Percentiles rank a stretch among this genome's conserved stretches.
phyloP scores from a whole-genome alignment of 441 rosid genomes.

The Adansonia grandidieri region DNA sequence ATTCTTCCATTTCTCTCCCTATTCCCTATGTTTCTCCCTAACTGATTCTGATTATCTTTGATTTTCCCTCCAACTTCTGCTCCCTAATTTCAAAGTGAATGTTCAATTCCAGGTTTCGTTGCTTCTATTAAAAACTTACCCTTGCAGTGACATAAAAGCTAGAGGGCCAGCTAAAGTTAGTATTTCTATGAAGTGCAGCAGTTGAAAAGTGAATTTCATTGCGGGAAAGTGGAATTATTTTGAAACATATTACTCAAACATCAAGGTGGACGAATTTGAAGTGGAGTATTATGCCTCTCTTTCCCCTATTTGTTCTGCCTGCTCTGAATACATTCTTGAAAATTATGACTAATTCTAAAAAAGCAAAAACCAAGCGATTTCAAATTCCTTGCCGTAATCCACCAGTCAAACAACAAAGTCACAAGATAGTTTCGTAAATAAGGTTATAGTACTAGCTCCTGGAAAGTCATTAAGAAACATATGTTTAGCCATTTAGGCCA shows the following conservation, averaged over 20 bases:
- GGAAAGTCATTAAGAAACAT: neutral
- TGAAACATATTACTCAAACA: constrained; percentile 10
- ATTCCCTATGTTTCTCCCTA: constrained; percentile 7
- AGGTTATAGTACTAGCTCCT: neutral
- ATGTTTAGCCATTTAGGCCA: neutral
- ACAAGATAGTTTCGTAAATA: neutral
- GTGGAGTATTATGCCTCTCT: neutral
- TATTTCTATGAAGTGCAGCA: neutral
- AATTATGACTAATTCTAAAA: neutral
- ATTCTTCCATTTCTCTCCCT: constrained; percentile 2
- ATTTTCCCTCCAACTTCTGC: constrained; percentile 2
- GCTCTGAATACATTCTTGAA: neutral
- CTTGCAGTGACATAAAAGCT: neutral
- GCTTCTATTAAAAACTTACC: constrained; percentile 1
- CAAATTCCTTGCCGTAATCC: neutral
- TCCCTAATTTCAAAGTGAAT: constrained; percentile 13
- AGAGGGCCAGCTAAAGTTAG: constrained; percentile 11
- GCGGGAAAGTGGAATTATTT: constrained; percentile 9
- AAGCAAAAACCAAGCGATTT: neutral
- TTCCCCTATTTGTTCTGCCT: neutral
- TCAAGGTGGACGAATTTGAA: constrained; percentile 3
- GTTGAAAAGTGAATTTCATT: neutral
- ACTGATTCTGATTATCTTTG: neutral
- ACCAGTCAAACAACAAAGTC: neutral
- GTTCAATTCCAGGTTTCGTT: neutral